These are phyloP conservation scores for Saussurea involucrata DNA, from an alignment of 129 eudicot genomes.

Conservation along the genomic window DNA sequence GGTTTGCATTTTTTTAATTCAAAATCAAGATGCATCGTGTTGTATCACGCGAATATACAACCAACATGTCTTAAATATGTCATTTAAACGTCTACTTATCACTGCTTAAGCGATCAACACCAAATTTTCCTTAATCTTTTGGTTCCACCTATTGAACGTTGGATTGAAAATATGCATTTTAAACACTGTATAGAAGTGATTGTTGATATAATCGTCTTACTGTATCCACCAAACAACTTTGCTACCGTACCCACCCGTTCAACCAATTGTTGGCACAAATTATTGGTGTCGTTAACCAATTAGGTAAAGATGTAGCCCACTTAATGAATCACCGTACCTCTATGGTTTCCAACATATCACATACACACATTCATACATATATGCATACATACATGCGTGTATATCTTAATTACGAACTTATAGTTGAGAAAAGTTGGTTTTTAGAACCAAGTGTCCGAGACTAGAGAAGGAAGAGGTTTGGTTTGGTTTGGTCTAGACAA, in stretches of 20 bases:
- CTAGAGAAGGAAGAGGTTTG: neutral
- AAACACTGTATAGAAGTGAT: neutral
- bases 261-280: neutral
- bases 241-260: neutral
- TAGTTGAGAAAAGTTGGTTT: no score
- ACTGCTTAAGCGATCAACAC: no score
- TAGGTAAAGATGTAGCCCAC: neutral
- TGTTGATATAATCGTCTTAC: neutral
- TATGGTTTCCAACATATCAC: neutral
- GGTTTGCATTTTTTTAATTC: neutral
- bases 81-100: no score
- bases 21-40: neutral
- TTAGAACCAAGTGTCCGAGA: no score
- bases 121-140: no score
- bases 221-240: neutral
- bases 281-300: neutral
- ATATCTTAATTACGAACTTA: no score
- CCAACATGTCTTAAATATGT: neutral
- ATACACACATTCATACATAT: neutral
- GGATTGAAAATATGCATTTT: neutral
- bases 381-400: neutral
- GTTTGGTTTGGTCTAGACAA: constrained; percentile 29
- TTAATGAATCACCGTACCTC: neutral
- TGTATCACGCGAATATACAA: no score
- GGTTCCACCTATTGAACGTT: neutral